These are phyloP conservation scores for Leersia perrieri DNA, from an alignment of 176 grass and related monocot species.

Conservation along the genomic window DNA sequence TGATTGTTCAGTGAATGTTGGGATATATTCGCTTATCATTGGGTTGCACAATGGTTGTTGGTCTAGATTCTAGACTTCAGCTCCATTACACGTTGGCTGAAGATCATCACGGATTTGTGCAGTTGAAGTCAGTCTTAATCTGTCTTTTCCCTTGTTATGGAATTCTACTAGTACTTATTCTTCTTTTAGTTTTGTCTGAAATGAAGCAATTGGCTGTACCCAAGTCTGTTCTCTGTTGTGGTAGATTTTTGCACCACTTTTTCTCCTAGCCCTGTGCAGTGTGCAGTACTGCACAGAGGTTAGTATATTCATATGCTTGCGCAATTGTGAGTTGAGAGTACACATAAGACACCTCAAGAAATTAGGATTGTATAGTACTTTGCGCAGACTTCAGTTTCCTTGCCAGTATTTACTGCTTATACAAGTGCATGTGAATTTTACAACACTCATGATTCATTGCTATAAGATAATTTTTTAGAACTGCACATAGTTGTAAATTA, in stretches of 20 bases:
- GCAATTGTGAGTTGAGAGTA: not conserved
- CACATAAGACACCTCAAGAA: not conserved
- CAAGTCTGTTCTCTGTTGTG: constrained; percentile 2
- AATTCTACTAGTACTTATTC: not conserved
- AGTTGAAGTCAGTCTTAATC: not conserved
- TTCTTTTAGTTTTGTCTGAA: not conserved
- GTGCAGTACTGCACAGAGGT: not conserved
- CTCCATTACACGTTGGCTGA: not conserved
- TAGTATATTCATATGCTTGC: not conserved
- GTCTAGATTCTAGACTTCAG: not conserved
- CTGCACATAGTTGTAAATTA: not conserved
- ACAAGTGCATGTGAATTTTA: not conserved
- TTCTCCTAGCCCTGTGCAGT: not conserved
- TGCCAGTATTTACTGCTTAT: not conserved
- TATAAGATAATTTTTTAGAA: not conserved
- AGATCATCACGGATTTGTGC: not conserved
- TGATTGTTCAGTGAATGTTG: not conserved
- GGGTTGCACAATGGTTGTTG: not conserved
- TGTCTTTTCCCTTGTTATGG: not conserved
- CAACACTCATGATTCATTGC: not conserved
- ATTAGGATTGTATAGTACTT: not conserved
- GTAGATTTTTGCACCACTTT: not conserved
- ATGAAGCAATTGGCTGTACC: not conserved
- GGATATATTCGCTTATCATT: not conserved
- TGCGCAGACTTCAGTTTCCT: not conserved